Evolutionary conservation across 495 filamentous ascomycete species (phyloP).

Genomic region (Penicillium macrosclerotiorum): DNA sequence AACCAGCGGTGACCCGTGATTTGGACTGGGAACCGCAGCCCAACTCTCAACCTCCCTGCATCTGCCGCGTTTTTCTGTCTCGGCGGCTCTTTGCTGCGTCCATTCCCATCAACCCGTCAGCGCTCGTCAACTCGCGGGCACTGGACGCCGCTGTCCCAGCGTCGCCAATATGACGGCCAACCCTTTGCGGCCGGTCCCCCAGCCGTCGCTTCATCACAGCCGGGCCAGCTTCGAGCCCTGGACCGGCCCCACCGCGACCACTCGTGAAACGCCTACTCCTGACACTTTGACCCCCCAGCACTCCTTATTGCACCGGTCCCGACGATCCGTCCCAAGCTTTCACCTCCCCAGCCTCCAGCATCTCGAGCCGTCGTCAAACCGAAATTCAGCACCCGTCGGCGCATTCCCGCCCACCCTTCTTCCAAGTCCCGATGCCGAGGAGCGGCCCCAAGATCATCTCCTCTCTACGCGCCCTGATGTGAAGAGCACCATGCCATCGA

Average conservation of each 20-base stretch:
- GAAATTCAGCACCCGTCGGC: neutral
- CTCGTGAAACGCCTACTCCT: constrained; percentile 21
- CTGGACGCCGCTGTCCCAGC: no score
- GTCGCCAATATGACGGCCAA: no score
- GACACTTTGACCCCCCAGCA: constrained; percentile 13
- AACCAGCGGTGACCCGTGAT: constrained; percentile 6
- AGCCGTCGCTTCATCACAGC: constrained; percentile 2
- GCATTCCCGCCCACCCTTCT: neutral
- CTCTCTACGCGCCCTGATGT: constrained; percentile 29
- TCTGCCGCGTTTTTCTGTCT: neutral
- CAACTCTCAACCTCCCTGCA: neutral
- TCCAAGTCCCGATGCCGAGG: constrained; percentile 35
- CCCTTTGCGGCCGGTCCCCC: neutral
- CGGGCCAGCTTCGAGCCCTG: neutral
- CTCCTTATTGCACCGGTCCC: constrained; percentile 20
- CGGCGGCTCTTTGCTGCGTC: no score
- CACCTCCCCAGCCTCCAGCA: constrained; percentile 22
- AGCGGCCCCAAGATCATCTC: constrained; percentile 20
- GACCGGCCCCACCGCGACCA: constrained; percentile 16
- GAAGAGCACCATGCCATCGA: constrained; percentile 34
- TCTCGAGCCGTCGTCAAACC: neutral
- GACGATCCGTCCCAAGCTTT: constrained; percentile 28
- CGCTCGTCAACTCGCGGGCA: no score
- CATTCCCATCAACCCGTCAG: no score
- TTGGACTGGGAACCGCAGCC: constrained; percentile 1